A percentile compares a stretch with the other conserved stretches of the same genome.
Conservation (phyloP, 805 yeast genomes). For the Ogataea ganodermae region DNA sequence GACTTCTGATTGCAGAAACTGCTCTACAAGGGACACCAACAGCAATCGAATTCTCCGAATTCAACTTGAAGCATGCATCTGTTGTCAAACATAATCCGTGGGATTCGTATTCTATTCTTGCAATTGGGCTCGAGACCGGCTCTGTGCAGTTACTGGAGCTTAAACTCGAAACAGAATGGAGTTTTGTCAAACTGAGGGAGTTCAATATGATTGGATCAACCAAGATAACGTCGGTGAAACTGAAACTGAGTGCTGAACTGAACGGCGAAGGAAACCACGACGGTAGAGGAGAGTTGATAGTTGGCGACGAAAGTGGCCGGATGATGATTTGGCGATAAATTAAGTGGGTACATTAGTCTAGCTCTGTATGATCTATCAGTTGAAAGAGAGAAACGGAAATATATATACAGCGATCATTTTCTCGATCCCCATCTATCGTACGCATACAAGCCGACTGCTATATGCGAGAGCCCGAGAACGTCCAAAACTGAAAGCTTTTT, state of each 20-base stretch:
- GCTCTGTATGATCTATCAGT: background rate
- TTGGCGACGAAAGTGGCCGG: conserved; percentile 57
- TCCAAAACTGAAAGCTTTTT: conserved; percentile 49
- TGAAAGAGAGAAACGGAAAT: background rate
- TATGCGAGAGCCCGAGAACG: conserved; percentile 49
- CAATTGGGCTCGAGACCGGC: conserved; percentile 37
- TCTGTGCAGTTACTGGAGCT: conserved; percentile 29
- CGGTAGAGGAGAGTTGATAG: conserved; percentile 42
- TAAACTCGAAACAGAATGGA: conserved; percentile 22
- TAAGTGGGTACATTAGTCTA: background rate
- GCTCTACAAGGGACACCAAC: conserved; percentile 19
- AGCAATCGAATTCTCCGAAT: conserved; percentile 24
- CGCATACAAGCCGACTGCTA: conserved; percentile 57
- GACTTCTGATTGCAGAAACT: conserved; percentile 39
- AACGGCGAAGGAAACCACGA: conserved; percentile 37
- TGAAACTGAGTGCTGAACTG: conserved; percentile 34
- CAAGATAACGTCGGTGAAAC: conserved; percentile 35
- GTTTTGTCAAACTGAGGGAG: conserved; percentile 27
- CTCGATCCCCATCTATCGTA: conserved; percentile 60
- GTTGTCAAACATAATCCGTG: conserved; percentile 26
- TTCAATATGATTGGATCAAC: conserved; percentile 25
- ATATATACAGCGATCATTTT: conserved; percentile 16
- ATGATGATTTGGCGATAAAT: conserved; percentile 48
- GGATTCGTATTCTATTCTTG: conserved; percentile 38
- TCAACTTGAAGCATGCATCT: conserved; percentile 11